Percentiles rank a stretch among this genome's conserved stretches.
Evolutionary conservation across 257 asterid species (phyloP).

Genomic region (Craterostigma plantagineum): DNA sequence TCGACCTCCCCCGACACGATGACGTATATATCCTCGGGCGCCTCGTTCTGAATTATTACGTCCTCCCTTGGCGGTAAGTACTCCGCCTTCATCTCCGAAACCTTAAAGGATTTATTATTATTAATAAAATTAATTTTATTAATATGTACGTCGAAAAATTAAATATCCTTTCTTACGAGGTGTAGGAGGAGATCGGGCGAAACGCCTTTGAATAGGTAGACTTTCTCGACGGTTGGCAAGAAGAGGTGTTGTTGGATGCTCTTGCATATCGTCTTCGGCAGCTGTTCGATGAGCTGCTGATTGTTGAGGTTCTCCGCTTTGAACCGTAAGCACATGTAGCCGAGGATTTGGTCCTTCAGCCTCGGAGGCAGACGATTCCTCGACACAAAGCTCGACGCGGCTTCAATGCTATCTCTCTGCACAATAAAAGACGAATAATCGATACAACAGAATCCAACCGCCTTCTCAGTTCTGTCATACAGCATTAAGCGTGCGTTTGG

Average conservation of each 20-base stretch:
- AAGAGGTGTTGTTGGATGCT: constrained; percentile 62
- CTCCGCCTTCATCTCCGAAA: constrained; percentile 76
- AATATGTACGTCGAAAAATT: neutral
- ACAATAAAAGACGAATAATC: neutral
- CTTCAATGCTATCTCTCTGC: constrained; percentile 74
- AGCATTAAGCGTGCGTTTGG: no score
- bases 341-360: constrained; percentile 69
- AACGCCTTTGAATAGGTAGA: constrained; percentile 66
- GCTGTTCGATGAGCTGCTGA: constrained; percentile 71
- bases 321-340: constrained; percentile 72
- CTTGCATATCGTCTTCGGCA: constrained; percentile 59
- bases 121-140: neutral
- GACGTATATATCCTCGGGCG: constrained; percentile 69
- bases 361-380: constrained; percentile 62
- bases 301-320: constrained; percentile 87
- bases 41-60: constrained; percentile 61
- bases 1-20: constrained; percentile 90
- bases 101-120: constrained; percentile 15
- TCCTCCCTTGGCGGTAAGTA: constrained; percentile 90
- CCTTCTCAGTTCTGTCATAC: neutral
- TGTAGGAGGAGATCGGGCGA: constrained; percentile 45
- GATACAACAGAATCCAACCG: neutral
- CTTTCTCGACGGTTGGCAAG: constrained; percentile 55
- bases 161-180: constrained; percentile 25
- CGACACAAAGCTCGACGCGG: constrained; percentile 67